Base-by-base conservation (phyloP, 768 basidiomycete species). In the Pulveroboletus sp. region DNA sequence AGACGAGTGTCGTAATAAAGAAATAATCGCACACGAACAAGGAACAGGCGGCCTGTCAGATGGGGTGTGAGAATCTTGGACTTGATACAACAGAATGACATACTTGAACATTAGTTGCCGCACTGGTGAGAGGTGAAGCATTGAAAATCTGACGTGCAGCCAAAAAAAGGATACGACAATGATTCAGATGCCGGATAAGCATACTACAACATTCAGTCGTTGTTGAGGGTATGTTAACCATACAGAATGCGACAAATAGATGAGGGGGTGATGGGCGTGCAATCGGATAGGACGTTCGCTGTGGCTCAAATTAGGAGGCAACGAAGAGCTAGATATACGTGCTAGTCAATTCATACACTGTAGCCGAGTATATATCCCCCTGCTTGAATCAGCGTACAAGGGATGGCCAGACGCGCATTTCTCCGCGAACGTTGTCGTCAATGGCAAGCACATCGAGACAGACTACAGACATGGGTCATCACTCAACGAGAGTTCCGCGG, bases 281-380 rank as follows among this genome's bases (percentile, higher is more conserved):
- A 32, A 31, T 57, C 62, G 11, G 59, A 55, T 9, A 66, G 26
- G 31, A 66, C 39, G 28, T 66, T 55, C 15, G 49, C 62, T 64
- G 39, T 39, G 6, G 28, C 39, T 15, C 46, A 5, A 41, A 26
- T 59, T 37, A 56, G 47, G 21, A 37, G 33, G 8, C 21, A 24
- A 5, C 9, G 24, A 37, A 6, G 5, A 26, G 7, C 27, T 17
- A 37, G 21, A 45, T 6, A 14, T 6, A 43, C 49, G 24, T 39
- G 57, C 61, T 15, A n/a, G 47, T 49, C 13, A 62, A 44, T 44
- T 60, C 61, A 43, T 45, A 50, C 43, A 60, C 53, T 11, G 43
- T 10, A 21, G 4, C 21, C 4, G 21, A 21, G 21, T 18, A 14
- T 18, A 14, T 32, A 17, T 9, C n/a, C 27, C 17, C 21, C 21